phyloP scores from a whole-genome alignment of 2,329 filamentous ascomycete genomes.

The Talaromyces sp. region DNA sequence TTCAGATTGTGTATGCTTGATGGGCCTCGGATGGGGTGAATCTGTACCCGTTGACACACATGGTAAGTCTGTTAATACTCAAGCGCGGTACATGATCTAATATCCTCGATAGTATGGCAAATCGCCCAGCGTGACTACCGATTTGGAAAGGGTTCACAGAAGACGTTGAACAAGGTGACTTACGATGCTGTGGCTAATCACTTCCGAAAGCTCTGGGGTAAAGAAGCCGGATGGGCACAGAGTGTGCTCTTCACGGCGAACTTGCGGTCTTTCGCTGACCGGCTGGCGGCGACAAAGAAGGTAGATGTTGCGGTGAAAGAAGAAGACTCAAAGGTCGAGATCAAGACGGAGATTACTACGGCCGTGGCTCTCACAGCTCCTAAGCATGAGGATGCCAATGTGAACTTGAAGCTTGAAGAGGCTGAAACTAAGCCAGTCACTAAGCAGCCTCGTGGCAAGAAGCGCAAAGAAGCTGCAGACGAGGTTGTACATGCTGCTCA shows the following conservation, averaged over 20 bases:
- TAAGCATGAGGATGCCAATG: slow-evolving; percentile 23
- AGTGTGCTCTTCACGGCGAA: slow-evolving; percentile 96
- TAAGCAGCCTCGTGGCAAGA: slow-evolving; percentile 15
- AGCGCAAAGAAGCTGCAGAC: slow-evolving; percentile 21
- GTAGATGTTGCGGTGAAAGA: slow-evolving; percentile 39
- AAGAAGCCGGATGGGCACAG: slow-evolving; percentile 96
- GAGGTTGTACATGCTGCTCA: slow-evolving; percentile 23
- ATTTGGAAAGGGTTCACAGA: slow-evolving; percentile 79
- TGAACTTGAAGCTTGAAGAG: slow-evolving; percentile 24
- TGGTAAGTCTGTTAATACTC: slow-evolving; percentile 42
- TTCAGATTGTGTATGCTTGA: slow-evolving; percentile 92
- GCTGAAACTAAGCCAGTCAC: slow-evolving; percentile 13
- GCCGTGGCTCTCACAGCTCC: slow-evolving; percentile 28
- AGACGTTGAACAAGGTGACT: slow-evolving; percentile 82
- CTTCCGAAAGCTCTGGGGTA: slow-evolving; percentile 87
- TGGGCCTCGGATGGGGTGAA: slow-evolving; percentile 95
- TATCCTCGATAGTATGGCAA: slow-evolving; percentile 73
- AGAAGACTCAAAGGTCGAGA: slow-evolving; percentile 28
- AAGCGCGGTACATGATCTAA: slow-evolving; percentile 4
- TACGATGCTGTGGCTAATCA: slow-evolving; percentile 90
- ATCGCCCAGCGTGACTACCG: slow-evolving; percentile 96
- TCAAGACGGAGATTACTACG: slow-evolving; percentile 32
- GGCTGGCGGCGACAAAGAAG: slow-evolving; percentile 47
- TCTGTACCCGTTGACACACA: slow-evolving; percentile 96
- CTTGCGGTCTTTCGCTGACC: slow-evolving; percentile 78